Evolutionary conservation across 2,329 filamentous ascomycete species (phyloP).

Genomic region (Paramyrothecium roridum): DNA sequence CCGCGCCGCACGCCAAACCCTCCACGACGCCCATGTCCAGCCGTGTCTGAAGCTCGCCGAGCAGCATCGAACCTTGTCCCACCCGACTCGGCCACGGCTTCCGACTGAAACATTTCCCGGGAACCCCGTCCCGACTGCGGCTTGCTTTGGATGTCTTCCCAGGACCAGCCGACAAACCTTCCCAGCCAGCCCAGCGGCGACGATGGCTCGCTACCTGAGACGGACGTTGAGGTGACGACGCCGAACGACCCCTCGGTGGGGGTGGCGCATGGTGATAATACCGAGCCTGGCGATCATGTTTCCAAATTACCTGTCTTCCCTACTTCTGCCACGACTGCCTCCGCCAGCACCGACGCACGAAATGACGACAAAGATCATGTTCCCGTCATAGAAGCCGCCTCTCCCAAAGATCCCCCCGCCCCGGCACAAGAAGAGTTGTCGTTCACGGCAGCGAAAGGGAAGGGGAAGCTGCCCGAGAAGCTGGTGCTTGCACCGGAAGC

Average conservation of each 20-base stretch:
- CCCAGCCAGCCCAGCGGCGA: constrained; percentile 22
- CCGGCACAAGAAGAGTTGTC: constrained; percentile 5
- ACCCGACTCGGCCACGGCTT: not conserved
- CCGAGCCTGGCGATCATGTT: constrained; percentile 2
- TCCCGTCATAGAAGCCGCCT: constrained; percentile 4
- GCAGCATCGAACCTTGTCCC: not conserved
- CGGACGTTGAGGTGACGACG: constrained; percentile 23
- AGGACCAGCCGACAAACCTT: constrained; percentile 23
- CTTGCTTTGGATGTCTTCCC: constrained; percentile 31
- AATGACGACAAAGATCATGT: not conserved
- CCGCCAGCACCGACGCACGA: too few species aligned
- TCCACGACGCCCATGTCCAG: not conserved
- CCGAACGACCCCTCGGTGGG: constrained; percentile 10
- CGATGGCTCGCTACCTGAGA: constrained; percentile 20
- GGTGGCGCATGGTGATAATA: constrained; percentile 5
- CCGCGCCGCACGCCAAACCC: too few species aligned
- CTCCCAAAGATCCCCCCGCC: not conserved
- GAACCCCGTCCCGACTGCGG: not conserved
- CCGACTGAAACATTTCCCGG: not conserved
- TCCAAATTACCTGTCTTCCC: not conserved
- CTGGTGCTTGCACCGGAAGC: not conserved
- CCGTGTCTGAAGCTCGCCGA: not conserved
- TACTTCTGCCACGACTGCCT: not conserved
- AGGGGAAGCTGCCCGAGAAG: constrained; percentile 11
- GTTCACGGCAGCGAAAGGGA: constrained; percentile 16